Conservation (phyloP, 148 eudicot species). For the Vaccinium macrocarpon region DNA sequence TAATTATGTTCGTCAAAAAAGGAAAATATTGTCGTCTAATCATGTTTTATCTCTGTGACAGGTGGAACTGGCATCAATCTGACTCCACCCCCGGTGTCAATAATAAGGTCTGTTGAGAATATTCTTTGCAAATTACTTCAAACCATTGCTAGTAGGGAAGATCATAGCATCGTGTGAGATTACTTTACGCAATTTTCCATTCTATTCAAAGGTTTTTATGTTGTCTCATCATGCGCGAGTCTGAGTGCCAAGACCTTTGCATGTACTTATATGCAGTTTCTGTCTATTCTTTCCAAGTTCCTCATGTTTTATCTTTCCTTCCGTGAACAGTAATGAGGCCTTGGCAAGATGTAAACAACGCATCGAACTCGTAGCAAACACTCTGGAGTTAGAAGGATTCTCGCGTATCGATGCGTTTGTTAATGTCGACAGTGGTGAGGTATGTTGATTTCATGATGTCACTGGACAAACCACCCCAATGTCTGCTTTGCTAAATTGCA, state of each 20-base stretch:
- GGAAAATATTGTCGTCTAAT: slow-evolving; percentile 16
- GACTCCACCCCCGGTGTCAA: slow-evolving; percentile 83
- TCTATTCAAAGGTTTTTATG: neutral
- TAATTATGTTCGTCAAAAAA: neutral
- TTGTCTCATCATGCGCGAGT: neutral
- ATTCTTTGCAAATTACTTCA: neutral
- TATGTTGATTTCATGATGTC: slow-evolving; percentile 26
- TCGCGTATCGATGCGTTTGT: slow-evolving; percentile 89
- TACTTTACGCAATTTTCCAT: neutral
- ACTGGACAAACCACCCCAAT: neutral
- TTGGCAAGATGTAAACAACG: slow-evolving; percentile 56
- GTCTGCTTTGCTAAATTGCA: neutral
- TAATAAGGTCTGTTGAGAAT: slow-evolving; percentile 54
- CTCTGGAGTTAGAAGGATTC: slow-evolving; percentile 80
- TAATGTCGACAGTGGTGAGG: slow-evolving; percentile 85
- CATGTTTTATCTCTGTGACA: slow-evolving; percentile 24
- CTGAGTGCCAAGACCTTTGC: neutral
- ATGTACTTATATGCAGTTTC: neutral
- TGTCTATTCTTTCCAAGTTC: neutral
- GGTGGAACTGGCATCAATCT: slow-evolving; percentile 96
- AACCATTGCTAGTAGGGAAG: neutral
- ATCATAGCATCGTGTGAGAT: neutral
- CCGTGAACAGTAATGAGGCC: slow-evolving; percentile 51
- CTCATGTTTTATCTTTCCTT: slow-evolving; percentile 10
- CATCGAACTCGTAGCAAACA: slow-evolving; percentile 80